Evolutionary conservation across 352 stramenopile species (phyloP), one percentile per base, ranked within the genome.

Genomic region (Phytophthora pinifolia): DNA sequence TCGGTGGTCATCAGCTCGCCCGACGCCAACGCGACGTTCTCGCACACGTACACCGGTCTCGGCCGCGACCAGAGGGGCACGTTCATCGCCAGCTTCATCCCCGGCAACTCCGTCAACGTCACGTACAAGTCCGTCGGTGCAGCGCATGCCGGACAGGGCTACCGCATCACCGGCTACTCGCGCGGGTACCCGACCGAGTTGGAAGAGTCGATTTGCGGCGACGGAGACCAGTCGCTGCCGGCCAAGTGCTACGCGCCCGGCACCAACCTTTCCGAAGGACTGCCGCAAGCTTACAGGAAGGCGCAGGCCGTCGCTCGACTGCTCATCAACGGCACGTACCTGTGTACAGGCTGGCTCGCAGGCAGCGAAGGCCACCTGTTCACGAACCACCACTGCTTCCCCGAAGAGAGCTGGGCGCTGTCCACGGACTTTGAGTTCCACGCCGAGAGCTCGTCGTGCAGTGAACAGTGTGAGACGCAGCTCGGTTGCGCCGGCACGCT

Each of bases 321-420:
- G n/a, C 30, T 87, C 3, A 81, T 92, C 38, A 71, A 79, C 38
- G 75, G 75, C 14, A 59, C 57, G 3, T 65, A 55, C 34, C 30
- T 83, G 38, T 90, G 80, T 53, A 88, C 80, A 2, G 80, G 80
- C 9, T 90, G 76, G 69, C 74, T 90, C 14, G 59, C 41, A 25
- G 80, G 76, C 13, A 86, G 63, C 36, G 67, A 85, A 30, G 74
- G 74, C 1, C 77, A 92, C 54, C 17, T 92, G n/a, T 69, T 89
- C 59, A 89, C 81, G 7, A 89, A 89, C 65, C 55, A 79, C 15
- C 79, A 91, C 59, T 91, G 76, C 54, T 86, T 86, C 34, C 46
- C 70, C 13, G 27, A 59, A 17, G 45, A 61, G 30, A 56, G 59
- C 1, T 53, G 63, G 46, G 73, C 66, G 0, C 44, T 56, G 0